Evolutionary conservation across 2,329 filamentous ascomycete genomes (phyloP), one percentile per base, ranked within the genome.

Genomic region (Calycina marina): DNA sequence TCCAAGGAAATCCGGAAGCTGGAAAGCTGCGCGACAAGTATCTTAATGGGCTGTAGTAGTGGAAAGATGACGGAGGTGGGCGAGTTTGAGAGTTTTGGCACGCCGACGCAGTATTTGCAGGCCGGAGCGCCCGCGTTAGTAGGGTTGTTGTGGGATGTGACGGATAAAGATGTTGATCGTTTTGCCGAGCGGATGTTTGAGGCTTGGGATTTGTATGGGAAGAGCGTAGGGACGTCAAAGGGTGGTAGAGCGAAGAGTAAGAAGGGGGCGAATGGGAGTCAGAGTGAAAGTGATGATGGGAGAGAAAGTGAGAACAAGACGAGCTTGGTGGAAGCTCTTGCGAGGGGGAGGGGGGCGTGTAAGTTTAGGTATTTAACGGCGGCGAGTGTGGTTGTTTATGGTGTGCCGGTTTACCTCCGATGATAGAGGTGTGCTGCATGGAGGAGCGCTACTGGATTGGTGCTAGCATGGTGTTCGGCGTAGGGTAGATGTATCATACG

Each of bases 71-170:
- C 67, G 1, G 81, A 90, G 46, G 75, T 76, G 8, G 88, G 88
- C 30, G 78, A 84, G 40, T 93, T 93, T 48, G 86, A 96, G 54
- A 77, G 80, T n/a, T 78, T 81, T 45, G 88, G 90, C 1, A 84
- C 88, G 35, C 81, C 90, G 14, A 75, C 86, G 59, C 85, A 86
- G 47, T 96, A 96, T 58, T 75, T 98, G 57, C 75, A 88, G 44
- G 86, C 85, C 0, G 88, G 84, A 1, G 74, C 70, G 45, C 85
- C 84, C 3, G 85, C 88, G 0, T 72, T 96, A 6, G 75, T 96
- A 2, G 90, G 85, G 28, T 94, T 86, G 11, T 63, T 98, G 22
- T 98, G 90, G 90, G 90, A 98, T 55, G 90, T 98, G 30, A 98
- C 90, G 6, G 90, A 98, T 54, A 82, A 82, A 48, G 90, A 98